Conservation (phyloP, 495 filamentous ascomycete species). For the Daldinia loculata region DNA sequence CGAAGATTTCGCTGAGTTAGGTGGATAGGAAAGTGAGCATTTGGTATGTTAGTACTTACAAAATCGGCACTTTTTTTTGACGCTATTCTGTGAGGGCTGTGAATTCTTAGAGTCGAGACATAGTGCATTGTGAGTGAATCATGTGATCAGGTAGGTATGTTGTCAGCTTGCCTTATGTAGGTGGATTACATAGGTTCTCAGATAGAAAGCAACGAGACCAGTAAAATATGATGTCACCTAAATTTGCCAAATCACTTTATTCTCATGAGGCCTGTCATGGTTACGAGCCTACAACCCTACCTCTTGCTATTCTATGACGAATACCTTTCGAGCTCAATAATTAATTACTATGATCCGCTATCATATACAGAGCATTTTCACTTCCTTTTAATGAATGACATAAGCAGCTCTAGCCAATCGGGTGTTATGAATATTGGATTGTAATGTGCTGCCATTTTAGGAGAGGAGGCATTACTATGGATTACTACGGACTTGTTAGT, state of each 20-base stretch:
- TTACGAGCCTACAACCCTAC: too few species aligned
- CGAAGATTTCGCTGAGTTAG: too few species aligned
- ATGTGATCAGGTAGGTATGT: neutral
- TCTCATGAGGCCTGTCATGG: too few species aligned
- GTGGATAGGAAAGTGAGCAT: too few species aligned
- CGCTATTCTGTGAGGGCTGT: neutral
- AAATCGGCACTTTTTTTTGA: too few species aligned
- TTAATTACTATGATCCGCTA: neutral
- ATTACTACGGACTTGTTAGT: neutral
- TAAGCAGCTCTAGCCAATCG: neutral
- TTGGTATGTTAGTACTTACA: too few species aligned
- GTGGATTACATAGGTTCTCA: too few species aligned
- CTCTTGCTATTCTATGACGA: neutral
- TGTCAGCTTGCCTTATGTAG: neutral
- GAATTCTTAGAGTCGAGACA: neutral
- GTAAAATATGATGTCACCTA: too few species aligned
- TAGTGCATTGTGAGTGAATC: neutral
- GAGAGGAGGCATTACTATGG: neutral
- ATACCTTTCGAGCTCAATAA: neutral
- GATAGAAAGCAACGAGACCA: too few species aligned
- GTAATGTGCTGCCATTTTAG: neutral
- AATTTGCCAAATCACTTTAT: too few species aligned
- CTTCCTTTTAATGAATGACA: neutral
- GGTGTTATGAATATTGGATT: neutral
- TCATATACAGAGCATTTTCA: neutral